These are phyloP conservation scores for Bipolaris zeicola DNA, from an alignment of 2,329 filamentous ascomycete genomes.

Conservation along the genomic window DNA sequence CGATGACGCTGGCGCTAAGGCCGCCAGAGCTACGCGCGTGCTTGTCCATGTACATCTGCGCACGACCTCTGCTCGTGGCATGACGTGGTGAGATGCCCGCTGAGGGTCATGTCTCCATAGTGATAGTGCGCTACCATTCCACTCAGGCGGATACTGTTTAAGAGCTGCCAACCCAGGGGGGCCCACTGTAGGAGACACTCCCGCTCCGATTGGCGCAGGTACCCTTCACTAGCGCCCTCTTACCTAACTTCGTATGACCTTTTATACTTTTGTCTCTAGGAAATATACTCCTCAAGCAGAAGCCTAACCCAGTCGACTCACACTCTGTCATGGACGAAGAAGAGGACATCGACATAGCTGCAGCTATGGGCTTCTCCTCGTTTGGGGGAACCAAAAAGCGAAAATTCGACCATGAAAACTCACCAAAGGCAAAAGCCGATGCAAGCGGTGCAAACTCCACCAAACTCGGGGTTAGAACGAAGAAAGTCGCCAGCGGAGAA, in stretches of 20 bases:
- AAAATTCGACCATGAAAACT: constrained; percentile 66
- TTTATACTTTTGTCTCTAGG: neutral
- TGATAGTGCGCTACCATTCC: neutral
- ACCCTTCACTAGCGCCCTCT: constrained; percentile 1
- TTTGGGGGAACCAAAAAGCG: constrained; percentile 74
- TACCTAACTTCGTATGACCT: neutral
- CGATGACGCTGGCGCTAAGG: constrained; percentile 22
- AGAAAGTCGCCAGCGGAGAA: constrained; percentile 14
- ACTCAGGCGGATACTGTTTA: neutral
- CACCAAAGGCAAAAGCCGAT: constrained; percentile 49
- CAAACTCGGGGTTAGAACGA: constrained; percentile 47
- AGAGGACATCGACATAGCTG: constrained; percentile 62
- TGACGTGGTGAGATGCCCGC: neutral
- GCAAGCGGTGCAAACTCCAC: constrained; percentile 44
- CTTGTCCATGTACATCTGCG: neutral
- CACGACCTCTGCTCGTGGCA: neutral
- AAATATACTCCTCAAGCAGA: neutral
- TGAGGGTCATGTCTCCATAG: neutral
- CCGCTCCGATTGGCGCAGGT: constrained; percentile 7
- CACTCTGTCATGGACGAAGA: constrained; percentile 49
- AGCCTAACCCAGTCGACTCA: neutral
- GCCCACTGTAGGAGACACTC: neutral
- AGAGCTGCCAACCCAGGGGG: neutral
- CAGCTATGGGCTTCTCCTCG: constrained; percentile 73
- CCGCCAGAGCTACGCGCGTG: constrained; percentile 17